Conservation (phyloP, 352 stramenopile species). For the Phytopythium mirpurense region DNA sequence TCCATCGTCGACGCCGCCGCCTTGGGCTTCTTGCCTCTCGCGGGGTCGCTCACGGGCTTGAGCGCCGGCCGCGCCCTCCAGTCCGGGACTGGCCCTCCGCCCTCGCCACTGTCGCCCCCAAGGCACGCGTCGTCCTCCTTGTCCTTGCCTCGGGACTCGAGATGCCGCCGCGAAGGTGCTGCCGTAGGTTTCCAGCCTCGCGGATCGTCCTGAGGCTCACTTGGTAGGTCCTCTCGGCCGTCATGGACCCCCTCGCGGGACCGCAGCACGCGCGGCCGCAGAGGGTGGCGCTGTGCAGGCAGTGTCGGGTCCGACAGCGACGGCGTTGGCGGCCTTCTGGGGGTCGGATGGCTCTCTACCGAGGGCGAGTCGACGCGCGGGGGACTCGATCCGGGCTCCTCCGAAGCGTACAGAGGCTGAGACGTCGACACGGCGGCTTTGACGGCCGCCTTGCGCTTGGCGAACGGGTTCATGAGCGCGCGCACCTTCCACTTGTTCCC, state of each 20-base stretch:
- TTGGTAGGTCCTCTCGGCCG: too few species aligned
- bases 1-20: slow-evolving; percentile 32
- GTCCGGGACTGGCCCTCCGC: neutral
- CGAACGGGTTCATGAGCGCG: slow-evolving; percentile 64
- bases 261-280: slow-evolving; percentile 2
- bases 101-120: neutral
- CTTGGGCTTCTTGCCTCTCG: slow-evolving; percentile 27
- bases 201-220: too few species aligned
- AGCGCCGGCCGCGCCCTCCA: neutral
- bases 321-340: slow-evolving; percentile 9
- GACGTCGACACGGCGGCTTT: slow-evolving; percentile 1
- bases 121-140: neutral
- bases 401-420: slow-evolving; percentile 1
- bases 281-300: neutral
- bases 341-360: neutral
- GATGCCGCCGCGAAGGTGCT: too few species aligned
- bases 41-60: neutral
- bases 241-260: slow-evolving; percentile 5
- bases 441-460: slow-evolving; percentile 28
- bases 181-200: neutral
- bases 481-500: slow-evolving; percentile 74
- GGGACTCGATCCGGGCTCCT: neutral
- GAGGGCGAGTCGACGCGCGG: neutral
- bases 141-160: too few species aligned
- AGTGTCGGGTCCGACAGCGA: slow-evolving; percentile 4